Percentiles rank a stretch among this genome's conserved stretches.
These are phyloP conservation scores for Trichomonas vaginalis DNA, from an alignment of 208 protist genomes.

Conservation along the genomic window DNA sequence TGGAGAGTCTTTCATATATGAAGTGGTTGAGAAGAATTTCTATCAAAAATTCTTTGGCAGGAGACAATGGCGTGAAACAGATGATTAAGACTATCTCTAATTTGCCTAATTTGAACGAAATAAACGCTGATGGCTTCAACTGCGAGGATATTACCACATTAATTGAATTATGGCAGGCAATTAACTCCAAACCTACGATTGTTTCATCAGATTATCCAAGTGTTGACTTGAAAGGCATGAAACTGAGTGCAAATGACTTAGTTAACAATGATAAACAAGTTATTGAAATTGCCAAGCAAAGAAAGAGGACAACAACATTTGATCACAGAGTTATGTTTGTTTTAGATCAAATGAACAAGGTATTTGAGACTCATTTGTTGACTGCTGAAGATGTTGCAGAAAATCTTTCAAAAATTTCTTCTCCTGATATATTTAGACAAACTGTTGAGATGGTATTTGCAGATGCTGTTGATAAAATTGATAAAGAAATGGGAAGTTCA, in stretches of 20 bases:
- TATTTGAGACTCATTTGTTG: neutral
- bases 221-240: neutral
- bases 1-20: neutral
- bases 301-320: neutral
- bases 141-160: neutral
- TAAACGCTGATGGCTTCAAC: neutral
- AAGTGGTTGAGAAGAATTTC: neutral
- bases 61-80: neutral
- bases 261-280: neutral
- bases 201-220: neutral
- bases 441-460: neutral
- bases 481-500: neutral
- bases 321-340: neutral
- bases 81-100: neutral
- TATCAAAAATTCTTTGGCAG: neutral
- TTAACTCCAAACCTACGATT: neutral
- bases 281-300: neutral
- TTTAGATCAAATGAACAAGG: neutral
- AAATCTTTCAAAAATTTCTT: neutral
- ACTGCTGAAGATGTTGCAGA: neutral
- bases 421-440: neutral
- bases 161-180: neutral
- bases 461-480: neutral
- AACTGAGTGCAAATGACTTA: neutral
- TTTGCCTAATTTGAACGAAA: neutral